These are phyloP conservation scores for Syzygium oleosum DNA, from an alignment of 345 rosid genomes.

Conservation along the genomic window DNA sequence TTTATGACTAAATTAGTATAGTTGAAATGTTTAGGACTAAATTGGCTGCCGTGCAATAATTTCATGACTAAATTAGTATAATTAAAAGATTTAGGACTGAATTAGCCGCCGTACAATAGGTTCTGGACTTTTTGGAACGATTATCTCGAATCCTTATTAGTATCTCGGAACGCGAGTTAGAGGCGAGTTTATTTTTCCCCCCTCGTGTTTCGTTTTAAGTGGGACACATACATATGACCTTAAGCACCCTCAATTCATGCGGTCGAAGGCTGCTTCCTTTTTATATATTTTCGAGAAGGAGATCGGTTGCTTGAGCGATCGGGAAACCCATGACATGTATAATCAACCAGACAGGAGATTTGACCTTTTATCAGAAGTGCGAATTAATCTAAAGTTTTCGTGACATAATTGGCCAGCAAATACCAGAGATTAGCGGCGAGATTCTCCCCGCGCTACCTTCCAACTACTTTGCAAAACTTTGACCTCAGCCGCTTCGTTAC, in stretches of 20 bases:
- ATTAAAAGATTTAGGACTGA: too few species aligned
- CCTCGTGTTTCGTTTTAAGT: neutral
- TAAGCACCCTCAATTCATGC: neutral
- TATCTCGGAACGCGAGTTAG: neutral
- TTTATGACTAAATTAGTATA: too few species aligned
- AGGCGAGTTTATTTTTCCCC: too few species aligned
- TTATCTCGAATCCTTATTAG: too few species aligned
- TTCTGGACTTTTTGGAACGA: too few species aligned
- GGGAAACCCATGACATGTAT: neutral
- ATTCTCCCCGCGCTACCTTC: constrained; percentile 16
- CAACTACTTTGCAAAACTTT: constrained; percentile 17
- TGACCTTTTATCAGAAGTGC: neutral
- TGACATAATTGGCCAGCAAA: neutral
- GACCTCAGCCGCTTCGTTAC: neutral
- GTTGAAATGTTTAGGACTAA: too few species aligned
- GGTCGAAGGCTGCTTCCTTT: neutral
- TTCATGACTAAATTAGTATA: too few species aligned
- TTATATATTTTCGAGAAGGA: neutral
- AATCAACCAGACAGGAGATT: neutral
- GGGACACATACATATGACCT: neutral
- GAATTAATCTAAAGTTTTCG: constrained; percentile 13
- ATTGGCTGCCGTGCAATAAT: too few species aligned
- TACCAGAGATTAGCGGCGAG: constrained; percentile 4
- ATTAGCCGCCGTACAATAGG: accelerated
- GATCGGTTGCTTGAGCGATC: neutral